Conservation (phyloP, 1,139 yeast genomes). For the Candida sp. region DNA sequence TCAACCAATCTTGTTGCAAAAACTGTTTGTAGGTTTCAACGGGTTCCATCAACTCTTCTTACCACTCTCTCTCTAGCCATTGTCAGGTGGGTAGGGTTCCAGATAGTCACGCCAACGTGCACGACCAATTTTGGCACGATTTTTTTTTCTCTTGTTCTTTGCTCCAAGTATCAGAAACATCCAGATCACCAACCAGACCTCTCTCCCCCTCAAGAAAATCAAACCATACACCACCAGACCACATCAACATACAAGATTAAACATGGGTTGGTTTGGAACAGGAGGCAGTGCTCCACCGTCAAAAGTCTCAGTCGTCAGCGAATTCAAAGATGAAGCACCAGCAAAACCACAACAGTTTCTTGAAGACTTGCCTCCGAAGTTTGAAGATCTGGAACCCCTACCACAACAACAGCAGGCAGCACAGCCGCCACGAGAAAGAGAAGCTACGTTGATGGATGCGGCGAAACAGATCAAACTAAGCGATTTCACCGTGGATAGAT, state of each 20-base stretch:
- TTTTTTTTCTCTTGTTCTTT: no score
- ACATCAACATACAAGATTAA: not conserved
- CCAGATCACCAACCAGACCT: no score
- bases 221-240: no score
- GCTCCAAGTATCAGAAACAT: no score
- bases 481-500: slow-evolving; percentile 61
- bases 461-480: slow-evolving; percentile 30
- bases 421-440: slow-evolving; percentile 12
- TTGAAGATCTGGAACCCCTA: slow-evolving; percentile 34
- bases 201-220: no score
- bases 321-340: slow-evolving; percentile 17
- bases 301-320: slow-evolving; percentile 30
- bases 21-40: no score
- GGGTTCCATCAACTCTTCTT: no score
- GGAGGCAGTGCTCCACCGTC: slow-evolving; percentile 20
- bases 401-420: slow-evolving; percentile 3
- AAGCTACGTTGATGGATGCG: slow-evolving; percentile 34
- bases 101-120: no score
- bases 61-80: no score
- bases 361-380: slow-evolving; percentile 51
- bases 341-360: slow-evolving; percentile 22
- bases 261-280: slow-evolving; percentile 39
- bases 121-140: no score
- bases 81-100: no score
- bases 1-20: no score